Evolutionary conservation across 192 early-diverging fungal species (phyloP), one percentile per base, ranked within the genome.

Genomic region (Gigaspora rosea): DNA sequence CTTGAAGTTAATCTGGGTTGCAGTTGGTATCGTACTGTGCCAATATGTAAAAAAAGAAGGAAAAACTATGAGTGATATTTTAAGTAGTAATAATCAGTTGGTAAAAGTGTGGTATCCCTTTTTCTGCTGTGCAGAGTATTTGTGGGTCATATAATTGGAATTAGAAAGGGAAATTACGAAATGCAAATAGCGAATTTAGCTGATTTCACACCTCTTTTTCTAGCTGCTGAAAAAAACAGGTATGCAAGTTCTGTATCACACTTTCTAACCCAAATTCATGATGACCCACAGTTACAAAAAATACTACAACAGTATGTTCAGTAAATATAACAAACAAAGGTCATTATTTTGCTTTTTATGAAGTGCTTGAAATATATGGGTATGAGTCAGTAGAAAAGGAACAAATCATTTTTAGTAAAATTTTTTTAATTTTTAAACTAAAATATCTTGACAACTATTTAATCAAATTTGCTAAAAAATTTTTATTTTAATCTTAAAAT

Each of bases 271-370:
- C 18, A 68, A 5, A 67, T n/a, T n/a, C n/a, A n/a, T n/a, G n/a
- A n/a, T n/a, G n/a, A n/a, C n/a, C n/a, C n/a, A n/a, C n/a, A n/a
- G n/a, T 48, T 67, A 67, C 6, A 35, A 46, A 48, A 67, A 32
- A 11, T 32, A 9, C 8, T 67, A 35, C 59, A 63, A 63, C 33
- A 63, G 61, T 63, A 63, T 63, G 61, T 22, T 63, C 61, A 11
- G 61, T 63, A 63, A 63, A 63, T 63, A 20, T 68, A 27, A n/a
- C 33, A 47, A 68, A 48, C 2, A 2, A 68, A 48, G 46, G 46
- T n/a, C 33, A 47, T 13, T 68, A 68, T 68, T 68, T 68, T 36
- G 66, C 18, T 68, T 68, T 68, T 68, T 10, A 68, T 68, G 46
- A 48, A 68, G 66, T 35, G 3, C 66, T 68, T 68, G 46, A 68